A percentile compares a stretch with the other conserved stretches of the same genome.
Conservation (phyloP, 2,329 filamentous ascomycete genomes). For the Fusarium cyanostomum region DNA sequence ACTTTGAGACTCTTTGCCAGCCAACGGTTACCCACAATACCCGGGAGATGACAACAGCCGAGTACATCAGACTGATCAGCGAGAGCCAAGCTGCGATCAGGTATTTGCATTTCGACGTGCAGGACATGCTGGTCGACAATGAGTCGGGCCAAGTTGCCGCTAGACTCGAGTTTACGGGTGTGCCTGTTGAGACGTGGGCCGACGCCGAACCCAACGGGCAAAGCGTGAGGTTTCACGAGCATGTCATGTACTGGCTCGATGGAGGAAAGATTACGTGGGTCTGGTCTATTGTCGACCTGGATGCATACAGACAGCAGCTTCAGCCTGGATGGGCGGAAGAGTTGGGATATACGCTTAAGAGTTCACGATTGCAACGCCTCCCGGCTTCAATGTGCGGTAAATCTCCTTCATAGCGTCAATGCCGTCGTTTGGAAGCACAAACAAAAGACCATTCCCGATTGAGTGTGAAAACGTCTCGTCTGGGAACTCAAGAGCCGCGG, state of each 20-base stretch:
- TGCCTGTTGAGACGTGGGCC: conserved; percentile 1
- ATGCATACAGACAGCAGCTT: conserved; percentile 6
- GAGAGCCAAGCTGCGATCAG: conserved; percentile 12
- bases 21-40: conserved; percentile 4
- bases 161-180: conserved; percentile 18
- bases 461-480: neutral
- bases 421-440: conserved; percentile 2
- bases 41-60: neutral
- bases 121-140: conserved; percentile 6
- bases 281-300: conserved; percentile 29
- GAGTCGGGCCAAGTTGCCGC: neutral
- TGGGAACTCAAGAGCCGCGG: neutral
- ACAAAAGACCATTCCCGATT: neutral
- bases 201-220: conserved; percentile 2
- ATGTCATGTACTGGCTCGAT: conserved; percentile 33
- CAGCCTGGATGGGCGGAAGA: neutral
- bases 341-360: conserved; percentile 1
- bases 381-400: neutral
- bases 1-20: conserved; percentile 2
- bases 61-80: conserved; percentile 22
- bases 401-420: neutral
- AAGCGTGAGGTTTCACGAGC: conserved; percentile 24
- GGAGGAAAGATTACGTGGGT: conserved; percentile 18
- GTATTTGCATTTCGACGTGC: conserved; percentile 9
- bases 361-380: neutral